phyloP scores from a whole-genome alignment of 768 basidiomycete species.

The Terana coerulea region DNA sequence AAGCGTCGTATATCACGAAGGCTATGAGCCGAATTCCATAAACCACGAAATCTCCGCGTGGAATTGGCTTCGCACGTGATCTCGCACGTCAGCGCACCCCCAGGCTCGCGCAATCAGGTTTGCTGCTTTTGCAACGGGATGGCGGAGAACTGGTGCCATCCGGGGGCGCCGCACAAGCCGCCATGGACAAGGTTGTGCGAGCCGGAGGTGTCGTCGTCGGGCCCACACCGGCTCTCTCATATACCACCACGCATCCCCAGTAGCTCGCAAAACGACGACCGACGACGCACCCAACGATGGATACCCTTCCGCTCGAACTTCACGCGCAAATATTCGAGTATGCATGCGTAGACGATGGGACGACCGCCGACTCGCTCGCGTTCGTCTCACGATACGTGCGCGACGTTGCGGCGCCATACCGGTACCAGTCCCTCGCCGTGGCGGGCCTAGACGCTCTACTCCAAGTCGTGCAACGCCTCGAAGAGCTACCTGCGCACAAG shows the following conservation, averaged over 20 bases:
- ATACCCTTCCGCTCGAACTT: slow-evolving; percentile 25
- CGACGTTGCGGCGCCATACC: slow-evolving; percentile 23
- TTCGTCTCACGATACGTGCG: slow-evolving; percentile 28
- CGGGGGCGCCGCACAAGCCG: not conserved
- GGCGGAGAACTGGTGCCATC: slow-evolving; percentile 3
- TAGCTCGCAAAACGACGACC: not conserved
- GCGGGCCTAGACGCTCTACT: slow-evolving; percentile 22
- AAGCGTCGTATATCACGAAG: not conserved
- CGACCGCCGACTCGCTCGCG: slow-evolving; percentile 25
- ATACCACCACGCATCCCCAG: not conserved
- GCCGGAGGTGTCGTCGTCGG: not conserved
- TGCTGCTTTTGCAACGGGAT: not conserved
- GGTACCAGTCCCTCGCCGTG: slow-evolving; percentile 26
- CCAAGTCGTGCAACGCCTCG: slow-evolving; percentile 25
- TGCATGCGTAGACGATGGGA: slow-evolving; percentile 29
- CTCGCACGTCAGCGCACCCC: slow-evolving; percentile 3
- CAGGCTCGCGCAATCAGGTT: slow-evolving; percentile 5
- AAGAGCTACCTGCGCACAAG: slow-evolving; percentile 31
- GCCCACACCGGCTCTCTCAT: not conserved
- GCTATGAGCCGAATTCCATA: not conserved
- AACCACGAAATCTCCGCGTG: not conserved
- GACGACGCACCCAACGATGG: slow-evolving; percentile 12
- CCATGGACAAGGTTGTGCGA: not conserved
- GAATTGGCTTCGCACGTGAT: not conserved
- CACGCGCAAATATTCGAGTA: slow-evolving; percentile 27